Evolutionary conservation across 495 filamentous ascomycete genomes (phyloP), one percentile per base, ranked within the genome.

Genomic region (Aspergillus asperescens): DNA sequence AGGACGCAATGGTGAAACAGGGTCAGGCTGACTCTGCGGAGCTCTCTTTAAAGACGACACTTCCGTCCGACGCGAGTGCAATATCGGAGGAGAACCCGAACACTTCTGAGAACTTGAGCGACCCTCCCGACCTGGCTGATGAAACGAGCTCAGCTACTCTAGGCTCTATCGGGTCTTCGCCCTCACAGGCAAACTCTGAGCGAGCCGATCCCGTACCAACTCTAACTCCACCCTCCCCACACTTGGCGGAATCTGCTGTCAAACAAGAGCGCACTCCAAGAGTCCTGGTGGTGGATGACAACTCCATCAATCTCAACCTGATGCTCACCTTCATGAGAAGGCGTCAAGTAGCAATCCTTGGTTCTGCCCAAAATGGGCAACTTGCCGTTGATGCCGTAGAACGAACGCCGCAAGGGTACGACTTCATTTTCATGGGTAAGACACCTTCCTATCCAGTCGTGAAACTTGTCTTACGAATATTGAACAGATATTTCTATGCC

Each of bases 211-310:
- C 37, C 5, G 32, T 58, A 1, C 28, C 50, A 10, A 56, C 43
- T 13, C 10, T 44, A 1, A 48, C 47, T n/a, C 45, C 55, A 9
- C 18, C 52, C 8, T 44, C 38, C 7, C 44, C 60, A 0, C 40
- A 59, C 6, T 51, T 63, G 5, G 50, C 29, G 24, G 55, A 15
- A 22, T 28, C 13, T 47, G 48, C 23, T 27, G 12, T 15, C 23
- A 32, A 28, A 15, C 20, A 18, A 1, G 34, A 35, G 5, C 44
- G 52, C 5, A 49, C 32, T 2, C 31, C 69, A 10, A 62, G 63
- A 20, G 71, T 88, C 5, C 75, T 89, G 0, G 76, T 88, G 0
- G 86, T 89, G 0, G 86, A 90, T 52, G 86, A 90, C 58, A 90
- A 90, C 61, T 70, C 75, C 3, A 88, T 90, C 58, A 90, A 90